Conservation (phyloP, 805 yeast genomes). For the Myxozyma monticola region DNA sequence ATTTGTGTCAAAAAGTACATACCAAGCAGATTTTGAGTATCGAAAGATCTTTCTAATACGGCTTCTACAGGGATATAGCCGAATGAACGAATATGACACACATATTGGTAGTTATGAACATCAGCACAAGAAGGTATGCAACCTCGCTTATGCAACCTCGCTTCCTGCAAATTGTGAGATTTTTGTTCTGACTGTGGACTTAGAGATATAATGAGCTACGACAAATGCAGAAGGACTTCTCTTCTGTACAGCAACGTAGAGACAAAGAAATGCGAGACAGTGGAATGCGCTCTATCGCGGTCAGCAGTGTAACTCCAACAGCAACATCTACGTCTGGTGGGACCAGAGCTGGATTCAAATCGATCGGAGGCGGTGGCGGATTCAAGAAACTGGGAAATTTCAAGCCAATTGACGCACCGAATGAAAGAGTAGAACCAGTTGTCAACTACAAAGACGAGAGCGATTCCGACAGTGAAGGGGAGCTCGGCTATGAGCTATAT, state of each 20-base stretch:
- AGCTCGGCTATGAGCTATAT: constrained; percentile 13
- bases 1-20: constrained; percentile 28
- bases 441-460: not conserved
- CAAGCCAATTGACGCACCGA: not conserved
- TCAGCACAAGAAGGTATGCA: constrained; percentile 28
- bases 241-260: constrained; percentile 12
- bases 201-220: constrained; percentile 27
- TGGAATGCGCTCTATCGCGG: constrained; percentile 26
- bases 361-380: constrained; percentile 17
- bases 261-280: constrained; percentile 24
- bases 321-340: constrained; percentile 2
- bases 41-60: not conserved
- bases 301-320: not conserved
- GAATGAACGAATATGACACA: constrained; percentile 30
- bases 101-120: constrained; percentile 30
- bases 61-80: constrained; percentile 24
- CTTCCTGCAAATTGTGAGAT: no score
- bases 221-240: constrained; percentile 25
- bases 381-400: constrained; percentile 14
- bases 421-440: not conserved
- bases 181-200: no score
- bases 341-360: constrained; percentile 11
- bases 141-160: no score
- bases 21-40: no score
- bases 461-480: constrained; percentile 20